Conservation (phyloP, 2,329 filamentous ascomycete genomes). For the Phialocephala subalpina region DNA sequence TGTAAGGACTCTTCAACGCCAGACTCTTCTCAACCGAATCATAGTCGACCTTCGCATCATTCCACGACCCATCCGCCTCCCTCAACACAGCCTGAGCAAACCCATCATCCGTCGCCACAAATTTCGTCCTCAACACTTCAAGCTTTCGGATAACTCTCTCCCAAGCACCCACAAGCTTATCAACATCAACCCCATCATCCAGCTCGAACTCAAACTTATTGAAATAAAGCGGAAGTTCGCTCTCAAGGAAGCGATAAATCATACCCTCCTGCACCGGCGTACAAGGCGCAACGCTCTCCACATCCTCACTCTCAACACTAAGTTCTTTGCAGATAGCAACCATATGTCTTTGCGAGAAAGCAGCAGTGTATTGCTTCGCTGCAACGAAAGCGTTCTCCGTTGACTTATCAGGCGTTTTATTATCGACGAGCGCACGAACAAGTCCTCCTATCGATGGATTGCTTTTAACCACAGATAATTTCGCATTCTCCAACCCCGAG, state of each 20-base stretch:
- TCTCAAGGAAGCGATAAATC: conserved; percentile 73
- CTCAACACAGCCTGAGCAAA: conserved; percentile 76
- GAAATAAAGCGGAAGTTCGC: conserved; percentile 71
- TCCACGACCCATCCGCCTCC: conserved; percentile 53
- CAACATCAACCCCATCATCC: conserved; percentile 50
- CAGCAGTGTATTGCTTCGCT: conserved; percentile 49
- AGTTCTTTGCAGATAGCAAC: conserved; percentile 55
- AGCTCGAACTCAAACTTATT: conserved; percentile 75
- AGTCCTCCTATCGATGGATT: conserved; percentile 61
- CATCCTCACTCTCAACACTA: conserved; percentile 54
- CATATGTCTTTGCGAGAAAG: conserved; percentile 47
- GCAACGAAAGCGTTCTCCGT: conserved; percentile 38
- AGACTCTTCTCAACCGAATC: conserved; percentile 32
- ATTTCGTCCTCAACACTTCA: conserved; percentile 76
- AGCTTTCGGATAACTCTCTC: conserved; percentile 55
- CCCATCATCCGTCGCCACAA: conserved; percentile 77
- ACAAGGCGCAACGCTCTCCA: conserved; percentile 82
- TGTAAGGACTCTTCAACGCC: conserved; percentile 40
- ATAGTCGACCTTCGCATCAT: conserved; percentile 41
- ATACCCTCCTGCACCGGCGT: conserved; percentile 89
- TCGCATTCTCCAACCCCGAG: conserved; percentile 66
- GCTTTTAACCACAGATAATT: conserved; percentile 73
- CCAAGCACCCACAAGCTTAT: conserved; percentile 66
- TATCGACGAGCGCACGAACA: conserved; percentile 40
- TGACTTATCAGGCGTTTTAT: conserved; percentile 9